Base-by-base conservation (phyloP, 345 rosid species). In the Salix exigua region DNA sequence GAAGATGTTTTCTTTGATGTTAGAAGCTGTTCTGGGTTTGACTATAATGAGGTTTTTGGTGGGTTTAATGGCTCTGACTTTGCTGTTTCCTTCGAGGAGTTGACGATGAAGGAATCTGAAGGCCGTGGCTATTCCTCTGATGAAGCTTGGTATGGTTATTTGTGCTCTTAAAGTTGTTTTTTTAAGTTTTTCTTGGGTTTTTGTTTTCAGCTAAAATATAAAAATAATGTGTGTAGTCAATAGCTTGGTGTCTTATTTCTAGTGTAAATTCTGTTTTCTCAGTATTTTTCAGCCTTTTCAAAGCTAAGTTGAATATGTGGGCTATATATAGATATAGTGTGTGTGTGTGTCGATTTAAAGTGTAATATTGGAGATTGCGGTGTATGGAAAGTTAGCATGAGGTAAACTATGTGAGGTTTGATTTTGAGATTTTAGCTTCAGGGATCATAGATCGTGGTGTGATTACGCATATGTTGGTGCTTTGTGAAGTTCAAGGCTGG, bases 41-140 rank as follows among this genome's bases (percentile, higher is more conserved):
- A 91, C 80, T 92, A 95, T 75, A 66, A 73, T 13, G 97, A 95
- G 69, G 93, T 95, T 70, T 95, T 95, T 40, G 97, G 96, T 6
- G 94, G 90, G 31, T 82, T 79, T 50, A 75, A 79, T 13, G 87
- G 81, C 72, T 79, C 82, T 61, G 99, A 91, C 73, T 90, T 85
- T 62, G 92, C 90, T 46, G 84, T 84, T 63, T 90, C 92, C 65
- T 87, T 77, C 25, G 97, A 90, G 68, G 97, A 90, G 76, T 79
- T 86, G 76, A 73, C 33, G 80, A 21, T 83, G 78, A 83, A 79
- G 70, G 79, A 77, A 66, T 76, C 83, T 62, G 65, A 85, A 46
- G 87, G 86, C 18, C 87, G 26, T 69, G 79, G 65, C 16, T 88
- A 80, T 85, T 91, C 96, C 81, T 87, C 88, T 71, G 96, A 93